Evolutionary conservation across 345 rosid species (phyloP).

Genomic region (Gossypium stocksii): DNA sequence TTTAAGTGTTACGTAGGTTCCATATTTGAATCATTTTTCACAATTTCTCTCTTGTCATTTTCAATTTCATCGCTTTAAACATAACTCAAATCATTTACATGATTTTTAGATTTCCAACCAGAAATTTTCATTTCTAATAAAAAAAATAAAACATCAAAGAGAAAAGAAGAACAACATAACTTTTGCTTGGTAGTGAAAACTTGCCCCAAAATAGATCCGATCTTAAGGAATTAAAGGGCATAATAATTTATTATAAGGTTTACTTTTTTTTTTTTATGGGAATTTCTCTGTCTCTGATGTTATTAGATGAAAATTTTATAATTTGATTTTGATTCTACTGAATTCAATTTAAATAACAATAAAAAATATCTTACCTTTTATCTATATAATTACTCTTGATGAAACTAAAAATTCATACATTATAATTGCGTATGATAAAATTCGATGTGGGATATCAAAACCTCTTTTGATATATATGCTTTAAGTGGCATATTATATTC

Average conservation of each 20-base stretch:
- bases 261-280: slow-evolving; percentile 5
- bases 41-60: not conserved
- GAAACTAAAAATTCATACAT: too few species aligned
- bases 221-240: not conserved
- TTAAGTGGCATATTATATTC: too few species aligned
- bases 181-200: not conserved
- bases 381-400: too few species aligned
- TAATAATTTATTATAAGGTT: not conserved
- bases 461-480: too few species aligned
- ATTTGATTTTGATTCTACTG: too few species aligned
- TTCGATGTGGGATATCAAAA: too few species aligned
- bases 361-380: too few species aligned
- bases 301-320: not conserved
- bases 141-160: not conserved
- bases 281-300: not conserved
- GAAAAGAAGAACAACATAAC: not conserved
- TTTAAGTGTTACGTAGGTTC: not conserved
- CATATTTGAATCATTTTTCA: not conserved
- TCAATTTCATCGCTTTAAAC: not conserved
- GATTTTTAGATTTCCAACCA: not conserved
- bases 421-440: too few species aligned
- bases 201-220: not conserved
- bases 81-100: not conserved
- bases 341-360: accelerated
- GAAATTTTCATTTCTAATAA: not conserved